Conservation (phyloP, 2,329 filamentous ascomycete genomes). For the Aspergillus tubingensis region DNA sequence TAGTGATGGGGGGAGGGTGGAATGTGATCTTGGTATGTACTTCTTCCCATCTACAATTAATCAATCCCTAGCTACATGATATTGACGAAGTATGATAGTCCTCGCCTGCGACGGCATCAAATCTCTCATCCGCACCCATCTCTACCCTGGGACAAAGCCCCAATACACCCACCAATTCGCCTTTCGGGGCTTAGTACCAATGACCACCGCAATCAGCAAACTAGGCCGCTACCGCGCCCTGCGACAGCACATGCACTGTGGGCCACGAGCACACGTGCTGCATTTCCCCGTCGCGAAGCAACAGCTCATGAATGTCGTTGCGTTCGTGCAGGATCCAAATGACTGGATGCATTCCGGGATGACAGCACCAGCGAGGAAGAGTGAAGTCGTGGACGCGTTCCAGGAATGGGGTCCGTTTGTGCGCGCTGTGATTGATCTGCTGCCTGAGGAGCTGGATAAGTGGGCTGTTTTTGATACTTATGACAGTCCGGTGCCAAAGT, state of each 20-base stretch:
- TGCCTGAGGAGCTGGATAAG: slow-evolving; percentile 54
- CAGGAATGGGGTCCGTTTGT: slow-evolving; percentile 49
- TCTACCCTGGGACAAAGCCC: slow-evolving; percentile 52
- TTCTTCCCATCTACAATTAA: background rate
- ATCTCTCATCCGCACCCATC: slow-evolving; percentile 53
- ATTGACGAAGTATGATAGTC: slow-evolving; percentile 4
- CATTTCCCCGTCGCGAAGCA: slow-evolving; percentile 50
- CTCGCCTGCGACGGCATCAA: slow-evolving; percentile 68
- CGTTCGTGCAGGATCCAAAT: slow-evolving; percentile 23
- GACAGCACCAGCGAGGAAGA: slow-evolving; percentile 20
- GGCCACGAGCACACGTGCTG: slow-evolving; percentile 59
- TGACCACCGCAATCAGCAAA: slow-evolving; percentile 53
- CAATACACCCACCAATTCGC: slow-evolving; percentile 61
- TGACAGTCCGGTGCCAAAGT: slow-evolving; percentile 50
- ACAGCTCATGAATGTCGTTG: slow-evolving; percentile 27
- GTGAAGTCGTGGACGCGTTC: slow-evolving; percentile 11
- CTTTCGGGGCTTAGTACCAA: slow-evolving; percentile 64
- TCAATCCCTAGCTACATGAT: background rate
- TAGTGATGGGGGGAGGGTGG: slow-evolving; percentile 47
- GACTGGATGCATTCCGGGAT: slow-evolving; percentile 22
- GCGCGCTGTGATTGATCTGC: slow-evolving; percentile 33
- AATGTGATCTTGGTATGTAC: slow-evolving; percentile 40
- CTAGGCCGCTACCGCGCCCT: slow-evolving; percentile 53
- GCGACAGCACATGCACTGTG: slow-evolving; percentile 59
- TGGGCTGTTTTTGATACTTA: slow-evolving; percentile 58